Evolutionary conservation across 192 early-diverging fungal species (phyloP).

Genomic region (Entomortierella lignicola): DNA sequence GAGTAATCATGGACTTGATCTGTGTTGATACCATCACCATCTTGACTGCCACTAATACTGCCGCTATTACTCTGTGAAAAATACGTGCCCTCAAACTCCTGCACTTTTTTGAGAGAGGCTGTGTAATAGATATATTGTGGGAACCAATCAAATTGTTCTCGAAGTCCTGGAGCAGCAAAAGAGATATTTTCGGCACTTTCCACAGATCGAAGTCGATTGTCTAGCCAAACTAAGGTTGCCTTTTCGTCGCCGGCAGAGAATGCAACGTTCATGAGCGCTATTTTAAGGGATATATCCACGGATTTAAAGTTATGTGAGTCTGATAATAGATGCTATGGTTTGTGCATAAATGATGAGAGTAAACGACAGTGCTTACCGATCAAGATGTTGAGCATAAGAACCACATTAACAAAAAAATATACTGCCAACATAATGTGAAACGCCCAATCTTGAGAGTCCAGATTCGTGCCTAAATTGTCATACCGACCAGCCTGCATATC

Average conservation of each 20-base stretch:
- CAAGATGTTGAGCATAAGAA: slow-evolving; percentile 34
- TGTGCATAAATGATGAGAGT: neutral
- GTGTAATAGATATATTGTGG: slow-evolving; percentile 25
- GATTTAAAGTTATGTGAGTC: neutral
- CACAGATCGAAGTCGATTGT: slow-evolving; percentile 15
- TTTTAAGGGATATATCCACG: neutral
- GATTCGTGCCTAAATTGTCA: neutral
- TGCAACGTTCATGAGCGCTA: slow-evolving; percentile 20
- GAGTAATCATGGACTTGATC: neutral
- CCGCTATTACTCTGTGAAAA: neutral
- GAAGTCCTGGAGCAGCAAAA: slow-evolving; percentile 10
- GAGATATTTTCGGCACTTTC: slow-evolving; percentile 16
- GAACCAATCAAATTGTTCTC: slow-evolving; percentile 17
- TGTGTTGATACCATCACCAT: neutral
- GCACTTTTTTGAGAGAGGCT: neutral
- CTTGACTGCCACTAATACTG: neutral
- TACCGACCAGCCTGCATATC: slow-evolving; percentile 16
- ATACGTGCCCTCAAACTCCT: slow-evolving; percentile 12
- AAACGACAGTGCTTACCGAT: slow-evolving; percentile 19
- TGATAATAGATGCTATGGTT: too few relatives aligned
- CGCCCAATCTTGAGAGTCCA: slow-evolving; percentile 1
- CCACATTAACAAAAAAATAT: slow-evolving; percentile 34
- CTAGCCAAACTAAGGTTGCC: slow-evolving; percentile 12
- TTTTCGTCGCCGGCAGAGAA: slow-evolving; percentile 15
- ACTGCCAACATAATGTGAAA: slow-evolving; percentile 38